Evolutionary conservation across 169 alveolate species (phyloP).

Genomic region (Sarcocystis neurona): DNA sequence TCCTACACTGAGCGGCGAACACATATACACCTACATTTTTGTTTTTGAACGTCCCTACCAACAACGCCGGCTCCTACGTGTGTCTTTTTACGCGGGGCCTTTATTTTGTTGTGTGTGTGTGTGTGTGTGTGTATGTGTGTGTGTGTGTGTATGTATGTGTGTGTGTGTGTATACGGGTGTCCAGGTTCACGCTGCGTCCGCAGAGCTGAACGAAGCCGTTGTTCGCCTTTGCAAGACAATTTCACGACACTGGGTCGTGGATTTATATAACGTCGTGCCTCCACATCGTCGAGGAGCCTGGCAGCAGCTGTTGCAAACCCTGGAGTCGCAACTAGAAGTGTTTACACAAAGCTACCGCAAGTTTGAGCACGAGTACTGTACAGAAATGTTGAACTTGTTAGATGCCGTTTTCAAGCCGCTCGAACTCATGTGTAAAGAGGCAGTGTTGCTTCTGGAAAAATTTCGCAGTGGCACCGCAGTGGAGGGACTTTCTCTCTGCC

Average conservation of each 20-base stretch:
- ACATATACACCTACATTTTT: too few relatives aligned
- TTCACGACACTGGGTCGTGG: slow-evolving; percentile 16
- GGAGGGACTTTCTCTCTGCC: too few relatives aligned
- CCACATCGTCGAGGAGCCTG: slow-evolving; percentile 11
- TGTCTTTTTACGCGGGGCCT: too few relatives aligned
- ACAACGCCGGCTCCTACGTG: too few relatives aligned
- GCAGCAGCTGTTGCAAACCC: slow-evolving; percentile 33
- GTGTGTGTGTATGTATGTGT: too few relatives aligned
- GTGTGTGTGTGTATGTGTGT: too few relatives aligned
- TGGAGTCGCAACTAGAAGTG: slow-evolving; percentile 15
- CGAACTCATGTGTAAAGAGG: slow-evolving; percentile 19
- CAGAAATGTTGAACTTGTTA: neutral
- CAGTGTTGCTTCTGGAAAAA: slow-evolving; percentile 10
- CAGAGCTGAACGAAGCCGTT: slow-evolving; percentile 17
- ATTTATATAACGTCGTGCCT: slow-evolving; percentile 12
- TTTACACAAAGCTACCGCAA: slow-evolving; percentile 33
- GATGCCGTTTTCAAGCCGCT: slow-evolving; percentile 10
- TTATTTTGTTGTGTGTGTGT: too few relatives aligned
- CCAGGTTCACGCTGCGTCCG: slow-evolving; percentile 22
- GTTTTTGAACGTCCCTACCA: too few relatives aligned
- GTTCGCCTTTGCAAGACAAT: slow-evolving; percentile 19
- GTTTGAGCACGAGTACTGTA: slow-evolving; percentile 35
- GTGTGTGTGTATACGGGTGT: too few relatives aligned
- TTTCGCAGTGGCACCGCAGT: neutral
- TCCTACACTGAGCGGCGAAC: too few relatives aligned